Conservation (phyloP, 805 yeast species). For the Yueomyces sinensis region DNA sequence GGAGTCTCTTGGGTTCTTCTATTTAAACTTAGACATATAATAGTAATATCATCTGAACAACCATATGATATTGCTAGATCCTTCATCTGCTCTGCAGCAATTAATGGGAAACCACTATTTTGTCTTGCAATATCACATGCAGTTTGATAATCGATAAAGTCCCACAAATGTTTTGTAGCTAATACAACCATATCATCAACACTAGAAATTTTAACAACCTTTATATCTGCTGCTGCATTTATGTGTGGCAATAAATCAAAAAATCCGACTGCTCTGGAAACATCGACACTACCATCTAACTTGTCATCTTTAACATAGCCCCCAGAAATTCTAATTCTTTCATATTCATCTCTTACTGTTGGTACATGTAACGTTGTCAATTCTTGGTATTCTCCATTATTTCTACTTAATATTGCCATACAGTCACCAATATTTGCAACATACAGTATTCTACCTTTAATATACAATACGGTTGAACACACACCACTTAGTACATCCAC, state of each 20-base stretch:
- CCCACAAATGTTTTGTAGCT: conserved; percentile 81
- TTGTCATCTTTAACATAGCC: conserved; percentile 82
- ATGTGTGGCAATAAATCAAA: conserved; percentile 77
- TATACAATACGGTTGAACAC: conserved; percentile 68
- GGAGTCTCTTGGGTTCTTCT: conserved; percentile 24
- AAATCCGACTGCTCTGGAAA: conserved; percentile 88
- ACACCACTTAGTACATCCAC: conserved; percentile 74
- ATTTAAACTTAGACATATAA: conserved; percentile 62
- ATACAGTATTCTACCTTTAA: conserved; percentile 55
- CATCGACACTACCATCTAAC: conserved; percentile 68
- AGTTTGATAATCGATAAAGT: conserved; percentile 62
- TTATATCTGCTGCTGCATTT: conserved; percentile 75
- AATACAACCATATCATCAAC: conserved; percentile 73
- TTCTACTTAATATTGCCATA: conserved; percentile 63
- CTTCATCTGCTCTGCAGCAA: conserved; percentile 85
- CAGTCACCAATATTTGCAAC: conserved; percentile 90
- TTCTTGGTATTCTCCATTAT: conserved; percentile 66
- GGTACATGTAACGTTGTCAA: conserved; percentile 79
- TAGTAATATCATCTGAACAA: conserved; percentile 65
- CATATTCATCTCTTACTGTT: conserved; percentile 61
- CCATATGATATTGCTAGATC: conserved; percentile 94
- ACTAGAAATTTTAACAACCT: conserved; percentile 43
- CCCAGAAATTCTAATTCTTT: conserved; percentile 80
- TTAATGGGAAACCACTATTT: conserved; percentile 68
- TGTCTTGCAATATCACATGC: conserved; percentile 86